Percentiles rank a stretch among this genome's conserved stretches.
Evolutionary conservation across 306 rosid genomes (phyloP).

Genomic region (Hylodesmum podocarpum): DNA sequence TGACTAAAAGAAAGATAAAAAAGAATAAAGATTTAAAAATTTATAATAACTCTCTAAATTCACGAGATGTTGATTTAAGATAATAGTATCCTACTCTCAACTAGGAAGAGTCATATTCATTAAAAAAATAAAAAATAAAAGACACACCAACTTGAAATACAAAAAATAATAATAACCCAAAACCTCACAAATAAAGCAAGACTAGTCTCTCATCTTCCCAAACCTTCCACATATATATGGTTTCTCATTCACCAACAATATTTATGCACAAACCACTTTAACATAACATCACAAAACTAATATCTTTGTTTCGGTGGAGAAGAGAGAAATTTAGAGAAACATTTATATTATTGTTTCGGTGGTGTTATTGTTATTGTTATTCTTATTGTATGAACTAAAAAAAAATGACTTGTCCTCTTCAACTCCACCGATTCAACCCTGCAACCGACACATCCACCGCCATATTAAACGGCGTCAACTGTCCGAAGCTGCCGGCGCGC

Average conservation of each 20-base stretch:
- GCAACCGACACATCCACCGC: constrained; percentile 28
- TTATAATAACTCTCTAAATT: no score
- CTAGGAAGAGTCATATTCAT: no score
- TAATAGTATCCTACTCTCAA: no score
- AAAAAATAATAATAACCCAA: constrained; percentile 24
- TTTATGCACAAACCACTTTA: neutral
- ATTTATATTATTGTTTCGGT: neutral
- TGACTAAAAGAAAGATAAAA: no score
- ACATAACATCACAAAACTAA: neutral
- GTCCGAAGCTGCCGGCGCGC: neutral
- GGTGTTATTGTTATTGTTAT: neutral
- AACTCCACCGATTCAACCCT: constrained; percentile 59
- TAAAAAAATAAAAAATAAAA: no score
- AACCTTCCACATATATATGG: neutral
- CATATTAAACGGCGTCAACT: constrained; percentile 10
- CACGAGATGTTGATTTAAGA: no score
- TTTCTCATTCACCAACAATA: neutral
- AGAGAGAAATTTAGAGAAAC: neutral
- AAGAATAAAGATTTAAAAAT: no score
- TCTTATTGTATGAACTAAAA: neutral
- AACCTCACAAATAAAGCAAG: neutral
- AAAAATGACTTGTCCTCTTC: constrained; percentile 72
- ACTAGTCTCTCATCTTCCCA: neutral
- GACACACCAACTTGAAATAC: constrained; percentile 25
- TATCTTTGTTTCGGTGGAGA: constrained; percentile 13